A percentile compares a stretch with the other conserved stretches of the same genome.
phyloP scores from a whole-genome alignment of 371 early-diverging fungal species.

The Rhizopus delemar region DNA sequence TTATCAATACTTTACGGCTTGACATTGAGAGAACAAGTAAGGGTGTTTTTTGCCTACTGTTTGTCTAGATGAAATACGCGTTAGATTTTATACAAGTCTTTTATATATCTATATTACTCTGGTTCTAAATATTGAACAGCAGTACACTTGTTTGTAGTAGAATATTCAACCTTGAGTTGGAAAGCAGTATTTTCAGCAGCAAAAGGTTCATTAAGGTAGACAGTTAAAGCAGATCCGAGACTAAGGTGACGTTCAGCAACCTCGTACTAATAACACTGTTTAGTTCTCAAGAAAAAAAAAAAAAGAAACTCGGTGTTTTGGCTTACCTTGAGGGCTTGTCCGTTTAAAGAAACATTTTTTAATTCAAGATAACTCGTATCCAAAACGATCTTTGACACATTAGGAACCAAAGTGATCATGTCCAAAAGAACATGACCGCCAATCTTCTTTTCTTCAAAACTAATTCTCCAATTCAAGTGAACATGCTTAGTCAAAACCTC shows the following conservation, averaged over 20 bases:
- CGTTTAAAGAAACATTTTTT: constrained; percentile 50
- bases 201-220: constrained; percentile 57
- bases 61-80: constrained; percentile 54
- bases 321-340: constrained; percentile 47
- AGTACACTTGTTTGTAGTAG: constrained; percentile 80
- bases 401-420: constrained; percentile 49
- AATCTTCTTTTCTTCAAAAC: constrained; percentile 74
- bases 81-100: neutral
- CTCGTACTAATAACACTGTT: constrained; percentile 40
- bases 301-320: constrained; percentile 1
- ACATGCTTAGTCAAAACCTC: constrained; percentile 73
- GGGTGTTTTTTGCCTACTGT: constrained; percentile 92
- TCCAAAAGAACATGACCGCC: constrained; percentile 68
- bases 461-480: constrained; percentile 74
- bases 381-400: constrained; percentile 68
- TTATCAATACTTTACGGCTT: constrained; percentile 52
- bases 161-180: constrained; percentile 69
- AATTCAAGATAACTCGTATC: constrained; percentile 75
- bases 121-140: constrained; percentile 92
- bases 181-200: constrained; percentile 42
- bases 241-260: constrained; percentile 60
- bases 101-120: constrained; percentile 14
- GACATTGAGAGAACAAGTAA: constrained; percentile 95
- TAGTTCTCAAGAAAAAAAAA: neutral
- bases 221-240: constrained; percentile 77